Evolutionary conservation across 192 early-diverging fungal species (phyloP).

Genomic region (Dimargaris cristalligena): DNA sequence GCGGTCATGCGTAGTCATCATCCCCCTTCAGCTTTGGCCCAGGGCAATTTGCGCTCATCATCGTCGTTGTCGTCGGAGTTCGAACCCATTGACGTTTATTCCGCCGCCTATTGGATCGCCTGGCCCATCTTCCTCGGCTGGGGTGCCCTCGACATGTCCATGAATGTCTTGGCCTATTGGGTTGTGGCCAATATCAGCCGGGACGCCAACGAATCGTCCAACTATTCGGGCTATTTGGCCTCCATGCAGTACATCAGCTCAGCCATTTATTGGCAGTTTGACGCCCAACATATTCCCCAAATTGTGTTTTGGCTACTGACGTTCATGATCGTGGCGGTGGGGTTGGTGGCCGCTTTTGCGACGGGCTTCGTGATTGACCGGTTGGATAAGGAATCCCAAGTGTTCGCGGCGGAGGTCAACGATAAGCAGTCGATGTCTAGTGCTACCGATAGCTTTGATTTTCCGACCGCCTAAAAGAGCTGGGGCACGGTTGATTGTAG

Average conservation of each 20-base stretch:
- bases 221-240: not conserved
- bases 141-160: not conserved
- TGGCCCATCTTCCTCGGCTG: not conserved
- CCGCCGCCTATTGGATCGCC: not conserved
- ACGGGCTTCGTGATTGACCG: not conserved
- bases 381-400: not conserved
- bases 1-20: not conserved
- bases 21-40: no score
- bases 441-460: not conserved
- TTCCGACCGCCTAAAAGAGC: not conserved
- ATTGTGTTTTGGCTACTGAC: not conserved
- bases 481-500: not conserved
- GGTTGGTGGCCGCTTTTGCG: not conserved
- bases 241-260: not conserved
- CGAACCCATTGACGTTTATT: not conserved
- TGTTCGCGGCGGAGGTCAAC: not conserved
- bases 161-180: not conserved
- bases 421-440: not conserved
- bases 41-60: no score
- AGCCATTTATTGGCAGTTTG: conserved; percentile 5
- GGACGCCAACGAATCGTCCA: conserved; percentile 1
- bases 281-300: not conserved
- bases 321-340: not conserved
- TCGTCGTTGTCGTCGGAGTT: not conserved
- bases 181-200: not conserved